Conservation (phyloP, 2,329 filamentous ascomycete species). For the Monilinia aucupariae region DNA sequence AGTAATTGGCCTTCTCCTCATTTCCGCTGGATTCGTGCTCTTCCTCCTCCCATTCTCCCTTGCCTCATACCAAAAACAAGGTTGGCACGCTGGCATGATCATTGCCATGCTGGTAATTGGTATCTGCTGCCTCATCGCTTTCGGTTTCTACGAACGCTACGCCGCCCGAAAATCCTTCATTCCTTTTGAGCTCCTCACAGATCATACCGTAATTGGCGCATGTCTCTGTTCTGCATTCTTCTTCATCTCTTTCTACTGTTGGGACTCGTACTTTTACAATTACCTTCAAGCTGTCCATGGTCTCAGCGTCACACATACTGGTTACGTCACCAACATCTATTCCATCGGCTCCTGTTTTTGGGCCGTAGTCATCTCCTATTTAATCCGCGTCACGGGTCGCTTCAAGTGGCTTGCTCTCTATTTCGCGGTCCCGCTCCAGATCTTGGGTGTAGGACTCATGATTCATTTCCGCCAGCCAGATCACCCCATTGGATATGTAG, state of each 20-base stretch:
- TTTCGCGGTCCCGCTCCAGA: slow-evolving; percentile 29
- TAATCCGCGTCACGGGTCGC: slow-evolving; percentile 32
- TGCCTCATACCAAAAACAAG: slow-evolving; percentile 33
- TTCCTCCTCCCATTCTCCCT: slow-evolving; percentile 67
- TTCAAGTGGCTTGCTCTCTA: slow-evolving; percentile 29
- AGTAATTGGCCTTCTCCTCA: slow-evolving; percentile 54
- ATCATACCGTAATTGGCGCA: slow-evolving; percentile 46
- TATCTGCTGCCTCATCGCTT: slow-evolving; percentile 47
- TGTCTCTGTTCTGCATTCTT: slow-evolving; percentile 41
- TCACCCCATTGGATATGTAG: slow-evolving; percentile 46
- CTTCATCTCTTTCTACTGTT: slow-evolving; percentile 47
- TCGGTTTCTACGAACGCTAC: slow-evolving; percentile 54
- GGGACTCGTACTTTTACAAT: slow-evolving; percentile 49
- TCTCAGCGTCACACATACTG: slow-evolving; percentile 44
- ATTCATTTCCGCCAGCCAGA: slow-evolving; percentile 51
- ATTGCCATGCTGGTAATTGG: slow-evolving; percentile 56
- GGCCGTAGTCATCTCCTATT: slow-evolving; percentile 43
- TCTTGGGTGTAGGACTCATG: slow-evolving; percentile 53
- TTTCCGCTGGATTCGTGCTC: slow-evolving; percentile 55
- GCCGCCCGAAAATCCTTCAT: slow-evolving; percentile 53
- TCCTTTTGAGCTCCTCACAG: slow-evolving; percentile 45
- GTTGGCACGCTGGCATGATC: slow-evolving; percentile 30
- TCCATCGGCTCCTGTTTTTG: slow-evolving; percentile 47
- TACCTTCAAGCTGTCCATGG: slow-evolving; percentile 50
- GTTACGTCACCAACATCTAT: slow-evolving; percentile 48